Conservation (phyloP, 805 yeast genomes). For the Yamadazyma sp. region DNA sequence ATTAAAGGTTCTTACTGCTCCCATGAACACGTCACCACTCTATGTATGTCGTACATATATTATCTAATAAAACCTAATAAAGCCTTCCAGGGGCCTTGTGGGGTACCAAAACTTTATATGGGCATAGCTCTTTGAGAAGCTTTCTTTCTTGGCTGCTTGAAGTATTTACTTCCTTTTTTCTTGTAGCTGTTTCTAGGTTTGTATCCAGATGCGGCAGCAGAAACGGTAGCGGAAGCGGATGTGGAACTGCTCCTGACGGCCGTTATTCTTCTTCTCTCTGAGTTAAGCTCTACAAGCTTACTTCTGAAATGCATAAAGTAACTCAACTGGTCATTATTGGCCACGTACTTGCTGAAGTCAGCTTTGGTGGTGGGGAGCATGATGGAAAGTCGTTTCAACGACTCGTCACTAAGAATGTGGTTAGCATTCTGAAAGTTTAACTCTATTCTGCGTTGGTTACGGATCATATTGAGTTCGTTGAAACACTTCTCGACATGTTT, state of each 20-base stretch:
- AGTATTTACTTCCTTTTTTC: constrained; percentile 2
- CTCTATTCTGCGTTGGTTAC: constrained; percentile 44
- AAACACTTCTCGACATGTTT: constrained; percentile 29
- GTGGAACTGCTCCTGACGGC: too few relatives aligned
- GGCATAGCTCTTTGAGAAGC: constrained; percentile 14
- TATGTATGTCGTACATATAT: too few relatives aligned
- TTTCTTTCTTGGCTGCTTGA: constrained; percentile 8
- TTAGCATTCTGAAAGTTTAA: constrained; percentile 30
- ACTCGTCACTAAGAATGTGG: constrained; percentile 25
- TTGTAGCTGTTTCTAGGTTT: not conserved
- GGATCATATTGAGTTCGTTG: constrained; percentile 38
- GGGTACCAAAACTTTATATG: not conserved
- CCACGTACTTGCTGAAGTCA: constrained; percentile 44
- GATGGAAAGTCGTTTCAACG: constrained; percentile 55
- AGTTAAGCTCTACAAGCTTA: constrained; percentile 29
- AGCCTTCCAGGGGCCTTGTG: too few relatives aligned
- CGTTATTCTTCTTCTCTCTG: constrained; percentile 22
- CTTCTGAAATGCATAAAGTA: constrained; percentile 42
- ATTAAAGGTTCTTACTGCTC: too few relatives aligned
- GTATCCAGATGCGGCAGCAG: too few relatives aligned
- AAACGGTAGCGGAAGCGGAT: too few relatives aligned
- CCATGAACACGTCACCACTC: too few relatives aligned
- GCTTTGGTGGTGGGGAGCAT: constrained; percentile 51
- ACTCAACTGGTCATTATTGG: constrained; percentile 30
- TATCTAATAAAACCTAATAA: too few relatives aligned